These are phyloP conservation scores for Salix viminalis DNA, from an alignment of 345 rosid genomes.

Conservation along the genomic window DNA sequence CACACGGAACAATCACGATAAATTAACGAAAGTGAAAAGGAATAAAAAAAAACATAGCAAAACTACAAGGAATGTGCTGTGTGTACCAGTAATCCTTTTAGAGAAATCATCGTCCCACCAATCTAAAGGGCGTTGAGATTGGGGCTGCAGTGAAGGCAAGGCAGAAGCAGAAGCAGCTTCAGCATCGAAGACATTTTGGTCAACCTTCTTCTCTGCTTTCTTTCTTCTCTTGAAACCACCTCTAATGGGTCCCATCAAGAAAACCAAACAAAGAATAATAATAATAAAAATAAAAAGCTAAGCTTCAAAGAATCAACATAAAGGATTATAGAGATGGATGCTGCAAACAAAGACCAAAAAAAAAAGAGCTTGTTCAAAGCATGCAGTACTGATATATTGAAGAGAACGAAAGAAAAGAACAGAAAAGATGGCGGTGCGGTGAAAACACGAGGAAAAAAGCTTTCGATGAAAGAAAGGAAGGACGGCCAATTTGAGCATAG, in stretches of 20 bases:
- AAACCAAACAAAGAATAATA: not conserved
- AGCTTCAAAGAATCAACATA: not conserved
- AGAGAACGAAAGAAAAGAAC: not conserved
- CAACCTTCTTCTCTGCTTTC: conserved; percentile 63
- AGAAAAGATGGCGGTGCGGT: not conserved
- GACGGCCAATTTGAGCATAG: not conserved
- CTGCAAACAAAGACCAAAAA: not conserved
- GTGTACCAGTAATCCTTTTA: conserved; percentile 60
- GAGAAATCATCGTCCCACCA: conserved; percentile 84
- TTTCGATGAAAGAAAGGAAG: not conserved
- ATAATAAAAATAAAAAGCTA: not conserved
- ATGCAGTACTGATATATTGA: not conserved
- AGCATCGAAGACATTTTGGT: conserved; percentile 47
- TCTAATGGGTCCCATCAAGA: conserved; percentile 22
- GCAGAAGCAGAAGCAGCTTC: conserved; percentile 27
- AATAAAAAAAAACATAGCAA: not conserved
- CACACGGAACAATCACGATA: not conserved
- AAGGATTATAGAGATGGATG: not conserved
- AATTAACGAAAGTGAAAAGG: not conserved
- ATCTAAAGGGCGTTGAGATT: conserved; percentile 38
- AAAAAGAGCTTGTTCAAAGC: not conserved
- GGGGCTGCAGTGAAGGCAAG: conserved; percentile 16
- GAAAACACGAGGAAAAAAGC: not conserved
- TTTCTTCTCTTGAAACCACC: conserved; percentile 18
- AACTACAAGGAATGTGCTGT: not conserved